Percentiles rank a stretch among this genome's conserved stretches.
phyloP scores from a whole-genome alignment of 163 green algal species.

The Coccomyxa subellipsoidea region DNA sequence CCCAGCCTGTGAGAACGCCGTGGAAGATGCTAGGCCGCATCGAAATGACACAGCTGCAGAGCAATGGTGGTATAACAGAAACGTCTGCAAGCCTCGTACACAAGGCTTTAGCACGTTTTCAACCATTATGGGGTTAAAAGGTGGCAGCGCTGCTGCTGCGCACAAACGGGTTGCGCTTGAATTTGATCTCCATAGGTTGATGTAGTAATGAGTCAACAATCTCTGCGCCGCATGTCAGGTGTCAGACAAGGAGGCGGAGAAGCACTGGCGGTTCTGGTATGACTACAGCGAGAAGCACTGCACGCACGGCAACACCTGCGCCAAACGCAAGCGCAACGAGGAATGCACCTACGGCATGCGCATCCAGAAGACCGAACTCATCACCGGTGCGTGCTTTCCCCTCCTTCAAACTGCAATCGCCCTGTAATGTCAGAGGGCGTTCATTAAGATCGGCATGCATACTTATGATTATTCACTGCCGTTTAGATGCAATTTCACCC shows the following conservation, averaged over 20 bases:
- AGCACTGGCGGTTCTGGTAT: constrained; percentile 56
- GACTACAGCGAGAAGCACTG: not conserved
- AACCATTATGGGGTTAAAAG: too few species aligned
- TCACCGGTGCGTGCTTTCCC: constrained; percentile 20
- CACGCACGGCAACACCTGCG: not conserved
- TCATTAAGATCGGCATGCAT: not conserved
- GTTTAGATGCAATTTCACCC: not conserved
- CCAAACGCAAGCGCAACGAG: constrained; percentile 5
- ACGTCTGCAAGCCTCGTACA: too few species aligned
- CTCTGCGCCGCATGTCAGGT: not conserved
- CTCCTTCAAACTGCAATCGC: not conserved
- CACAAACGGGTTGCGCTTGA: too few species aligned
- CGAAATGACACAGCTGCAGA: too few species aligned
- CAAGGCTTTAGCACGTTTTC: too few species aligned
- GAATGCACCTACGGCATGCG: constrained; percentile 40
- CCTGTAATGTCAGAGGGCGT: not conserved
- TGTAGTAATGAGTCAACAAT: too few species aligned
- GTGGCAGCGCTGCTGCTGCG: too few species aligned
- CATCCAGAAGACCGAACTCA: constrained; percentile 35
- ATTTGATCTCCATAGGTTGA: too few species aligned
- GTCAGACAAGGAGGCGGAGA: constrained; percentile 33
- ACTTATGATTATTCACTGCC: not conserved
- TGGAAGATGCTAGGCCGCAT: too few species aligned
- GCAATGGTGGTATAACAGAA: too few species aligned
- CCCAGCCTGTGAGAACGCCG: too few species aligned